These are phyloP conservation scores for Tricholoma flavovirens DNA, from an alignment of 768 basidiomycete species.

Conservation along the genomic window DNA sequence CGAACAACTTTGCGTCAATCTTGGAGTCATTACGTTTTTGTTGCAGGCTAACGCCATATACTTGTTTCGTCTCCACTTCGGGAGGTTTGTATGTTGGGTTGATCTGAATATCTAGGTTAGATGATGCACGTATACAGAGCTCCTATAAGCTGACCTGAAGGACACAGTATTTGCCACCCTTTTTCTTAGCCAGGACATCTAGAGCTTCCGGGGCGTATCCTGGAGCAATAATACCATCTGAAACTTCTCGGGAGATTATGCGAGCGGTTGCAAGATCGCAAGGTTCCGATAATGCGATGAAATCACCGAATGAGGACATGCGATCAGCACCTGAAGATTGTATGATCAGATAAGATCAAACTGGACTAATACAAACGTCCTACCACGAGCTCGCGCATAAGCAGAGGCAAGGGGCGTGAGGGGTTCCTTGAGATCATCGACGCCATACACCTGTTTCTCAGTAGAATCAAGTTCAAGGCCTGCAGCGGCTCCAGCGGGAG, in stretches of 20 bases:
- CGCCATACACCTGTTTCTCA: constrained; percentile 93
- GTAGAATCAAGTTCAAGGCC: constrained; percentile 75
- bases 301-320: constrained; percentile 99
- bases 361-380: constrained; percentile 13
- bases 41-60: constrained; percentile 87
- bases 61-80: constrained; percentile 86
- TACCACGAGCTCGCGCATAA: constrained; percentile 93
- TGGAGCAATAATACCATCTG: constrained; percentile 96
- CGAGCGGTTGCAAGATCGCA: constrained; percentile 94
- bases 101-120: constrained; percentile 48
- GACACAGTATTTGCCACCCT: constrained; percentile 97
- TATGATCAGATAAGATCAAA: not conserved
- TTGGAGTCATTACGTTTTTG: constrained; percentile 89
- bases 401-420: constrained; percentile 87
- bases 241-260: constrained; percentile 98
- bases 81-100: constrained; percentile 78
- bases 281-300: constrained; percentile 88
- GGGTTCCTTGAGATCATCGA: constrained; percentile 88
- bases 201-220: constrained; percentile 86
- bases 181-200: constrained; percentile 91
- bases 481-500: constrained; percentile 94
- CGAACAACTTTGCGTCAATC: constrained; percentile 75
- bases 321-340: constrained; percentile 75
- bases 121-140: not conserved
- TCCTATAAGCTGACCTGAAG: constrained; percentile 60